A percentile compares a stretch with the other conserved stretches of the same genome.
Conservation (phyloP, 2,329 filamentous ascomycete genomes). For the Colletotrichum godetiae region DNA sequence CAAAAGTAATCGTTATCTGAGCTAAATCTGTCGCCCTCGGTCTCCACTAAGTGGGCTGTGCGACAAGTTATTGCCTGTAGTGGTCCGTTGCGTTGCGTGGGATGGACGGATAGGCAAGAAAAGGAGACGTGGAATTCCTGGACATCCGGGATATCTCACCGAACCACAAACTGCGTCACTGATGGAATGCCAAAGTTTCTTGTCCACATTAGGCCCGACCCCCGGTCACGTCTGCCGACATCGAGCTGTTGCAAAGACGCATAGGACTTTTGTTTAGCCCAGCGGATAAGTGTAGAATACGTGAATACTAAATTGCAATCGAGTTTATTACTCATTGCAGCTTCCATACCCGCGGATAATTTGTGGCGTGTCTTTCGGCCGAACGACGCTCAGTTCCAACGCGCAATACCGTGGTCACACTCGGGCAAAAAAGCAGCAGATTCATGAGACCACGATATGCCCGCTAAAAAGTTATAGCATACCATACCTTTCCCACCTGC, state of each 20-base stretch:
- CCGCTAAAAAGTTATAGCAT: conserved; percentile 2
- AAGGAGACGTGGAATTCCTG: background rate
- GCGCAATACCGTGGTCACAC: background rate
- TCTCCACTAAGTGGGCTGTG: conserved; percentile 32
- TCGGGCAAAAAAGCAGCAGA: background rate
- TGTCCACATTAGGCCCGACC: conserved; percentile 21
- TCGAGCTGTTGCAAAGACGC: background rate
- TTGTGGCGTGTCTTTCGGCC: conserved; percentile 9
- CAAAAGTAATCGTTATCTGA: conserved; percentile 24
- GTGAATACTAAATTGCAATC: background rate
- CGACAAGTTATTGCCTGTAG: conserved; percentile 22
- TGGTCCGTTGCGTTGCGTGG: conserved; percentile 30
- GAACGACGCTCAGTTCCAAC: conserved; percentile 3
- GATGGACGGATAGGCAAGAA: conserved; percentile 8
- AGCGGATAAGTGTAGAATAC: background rate
- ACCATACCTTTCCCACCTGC: background rate
- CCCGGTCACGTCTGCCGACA: conserved; percentile 9
- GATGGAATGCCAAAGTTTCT: conserved; percentile 5
- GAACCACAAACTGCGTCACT: background rate
- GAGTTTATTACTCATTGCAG: background rate
- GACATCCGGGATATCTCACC: conserved; percentile 14
- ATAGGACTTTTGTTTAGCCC: background rate
- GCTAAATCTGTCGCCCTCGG: conserved; percentile 19
- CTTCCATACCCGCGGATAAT: background rate
- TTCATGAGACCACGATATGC: conserved; percentile 4